These are phyloP conservation scores for Rhodotorula sp. DNA, from an alignment of 1,284 basidiomycete species.

Conservation along the genomic window DNA sequence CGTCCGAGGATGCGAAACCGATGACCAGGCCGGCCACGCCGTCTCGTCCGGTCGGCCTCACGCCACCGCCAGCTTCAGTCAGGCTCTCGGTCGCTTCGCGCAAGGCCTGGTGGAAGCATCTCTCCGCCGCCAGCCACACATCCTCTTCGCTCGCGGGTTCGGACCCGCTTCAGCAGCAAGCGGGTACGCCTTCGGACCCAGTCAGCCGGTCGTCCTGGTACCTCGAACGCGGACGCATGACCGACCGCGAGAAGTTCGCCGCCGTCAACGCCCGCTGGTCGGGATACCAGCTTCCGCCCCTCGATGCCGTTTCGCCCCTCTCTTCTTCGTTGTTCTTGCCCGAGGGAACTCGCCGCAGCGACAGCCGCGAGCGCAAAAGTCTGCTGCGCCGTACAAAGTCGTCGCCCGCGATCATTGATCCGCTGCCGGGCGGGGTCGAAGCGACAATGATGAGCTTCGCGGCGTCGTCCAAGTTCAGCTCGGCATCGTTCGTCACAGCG, in stretches of 20 bases:
- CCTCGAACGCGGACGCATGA: neutral
- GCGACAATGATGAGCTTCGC: neutral
- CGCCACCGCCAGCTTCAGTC: neutral
- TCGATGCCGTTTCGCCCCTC: conserved; percentile 20
- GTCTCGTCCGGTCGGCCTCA: neutral
- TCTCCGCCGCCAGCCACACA: neutral
- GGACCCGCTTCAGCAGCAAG: too few relatives aligned
- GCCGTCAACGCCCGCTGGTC: neutral
- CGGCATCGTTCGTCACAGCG: neutral
- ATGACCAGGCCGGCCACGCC: too few relatives aligned
- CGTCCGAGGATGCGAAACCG: too few relatives aligned
- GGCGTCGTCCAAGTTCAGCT: neutral
- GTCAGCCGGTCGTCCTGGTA: neutral
- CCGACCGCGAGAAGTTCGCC: neutral
- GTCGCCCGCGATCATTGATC: neutral
- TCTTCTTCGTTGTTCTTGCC: conserved; percentile 4
- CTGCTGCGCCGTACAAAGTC: neutral
- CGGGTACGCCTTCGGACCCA: too few relatives aligned
- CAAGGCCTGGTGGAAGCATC: conserved; percentile 12
- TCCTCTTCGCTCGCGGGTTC: neutral
- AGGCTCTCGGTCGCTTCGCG: neutral
- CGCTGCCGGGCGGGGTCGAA: too few relatives aligned
- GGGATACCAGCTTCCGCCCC: neutral
- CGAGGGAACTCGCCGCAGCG: neutral
- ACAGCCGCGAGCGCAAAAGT: neutral